Evolutionary conservation across 2,329 filamentous ascomycete species (phyloP).

Genomic region (Helicocarpus griseus): DNA sequence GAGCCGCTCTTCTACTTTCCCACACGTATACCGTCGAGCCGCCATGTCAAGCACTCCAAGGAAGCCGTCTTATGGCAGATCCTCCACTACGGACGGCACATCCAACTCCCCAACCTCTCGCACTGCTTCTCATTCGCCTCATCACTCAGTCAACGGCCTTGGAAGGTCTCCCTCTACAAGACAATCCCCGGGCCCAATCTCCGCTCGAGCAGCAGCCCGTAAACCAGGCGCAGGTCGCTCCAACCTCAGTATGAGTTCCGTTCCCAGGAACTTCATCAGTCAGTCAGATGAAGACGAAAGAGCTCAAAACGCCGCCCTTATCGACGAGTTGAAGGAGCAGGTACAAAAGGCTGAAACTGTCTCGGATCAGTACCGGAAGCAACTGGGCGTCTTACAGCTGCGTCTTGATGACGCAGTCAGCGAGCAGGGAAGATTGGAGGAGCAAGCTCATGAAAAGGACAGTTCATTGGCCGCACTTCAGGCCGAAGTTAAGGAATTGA

Average conservation of each 20-base stretch:
- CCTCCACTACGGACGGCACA: not conserved
- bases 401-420: constrained; percentile 74
- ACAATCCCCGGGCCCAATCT: constrained; percentile 45
- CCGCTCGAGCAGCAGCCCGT: constrained; percentile 61
- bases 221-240: constrained; percentile 40
- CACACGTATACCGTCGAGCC: not conserved
- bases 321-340: constrained; percentile 77
- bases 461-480: constrained; percentile 71
- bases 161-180: constrained; percentile 58
- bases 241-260: constrained; percentile 34
- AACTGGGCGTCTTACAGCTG: constrained; percentile 73
- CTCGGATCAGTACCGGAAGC: constrained; percentile 72
- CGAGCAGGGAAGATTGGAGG: constrained; percentile 80
- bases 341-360: constrained; percentile 69
- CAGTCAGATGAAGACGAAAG: constrained; percentile 60
- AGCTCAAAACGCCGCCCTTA: constrained; percentile 65
- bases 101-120: constrained; percentile 20
- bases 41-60: constrained; percentile 11
- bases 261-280: constrained; percentile 39
- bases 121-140: constrained; percentile 39
- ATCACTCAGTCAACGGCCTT: constrained; percentile 39
- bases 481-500: constrained; percentile 75
- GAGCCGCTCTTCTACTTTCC: not conserved
- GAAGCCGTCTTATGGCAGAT: not conserved
- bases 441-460: constrained; percentile 76